Base-by-base conservation (phyloP, 75 land plant genomes). In the Pinus albicaulis region DNA sequence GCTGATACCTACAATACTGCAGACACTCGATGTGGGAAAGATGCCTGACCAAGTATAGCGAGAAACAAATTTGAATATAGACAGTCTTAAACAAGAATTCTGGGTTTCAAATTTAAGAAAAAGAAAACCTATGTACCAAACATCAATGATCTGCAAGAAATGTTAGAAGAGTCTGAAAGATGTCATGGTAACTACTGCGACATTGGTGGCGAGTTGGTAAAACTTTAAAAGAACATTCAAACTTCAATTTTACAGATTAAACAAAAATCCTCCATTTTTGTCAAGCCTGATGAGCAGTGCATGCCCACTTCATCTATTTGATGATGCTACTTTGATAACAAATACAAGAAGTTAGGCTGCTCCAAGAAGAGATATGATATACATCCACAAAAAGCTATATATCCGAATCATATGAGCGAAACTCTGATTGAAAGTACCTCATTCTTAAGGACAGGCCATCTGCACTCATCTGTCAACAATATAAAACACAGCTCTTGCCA, bases 401-500 rank as follows among this genome's bases (percentile, higher is more conserved):
- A 48, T 48, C 53, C 53, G 12, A 48, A 20, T 38, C 41, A 20
- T 38, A 68, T 38, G 23, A 68, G 22, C 10, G 8, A 68, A 68
- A 11, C 13, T 22, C 14, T 68, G 38, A n/a, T n/a, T n/a, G 2
- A 25, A 68, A 28, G 53, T 3, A 41, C 12, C 10, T 41, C 53
- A 41, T 68, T 44, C 71, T 38, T 3, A 3, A 38, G 48, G 71
- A 41, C 22, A 41, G 71, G n/a, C n/a, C 19, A 22, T 36, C 53
- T 68, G 23, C 41, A 68, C 48, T 41, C 3, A 36, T 23, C 71
- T n/a, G 22, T 41, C 41, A 41, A 41, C 41, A 68, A 28, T 68
- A 68, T 44, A 68, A 68, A 68, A 68, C 71, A 68, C 71, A 17
- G n/a, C n/a, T 68, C 71, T 68, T 68, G 71, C 52, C 52, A 41